phyloP scores from a whole-genome alignment of 306 rosid genomes.

The Cicer bijugum region DNA sequence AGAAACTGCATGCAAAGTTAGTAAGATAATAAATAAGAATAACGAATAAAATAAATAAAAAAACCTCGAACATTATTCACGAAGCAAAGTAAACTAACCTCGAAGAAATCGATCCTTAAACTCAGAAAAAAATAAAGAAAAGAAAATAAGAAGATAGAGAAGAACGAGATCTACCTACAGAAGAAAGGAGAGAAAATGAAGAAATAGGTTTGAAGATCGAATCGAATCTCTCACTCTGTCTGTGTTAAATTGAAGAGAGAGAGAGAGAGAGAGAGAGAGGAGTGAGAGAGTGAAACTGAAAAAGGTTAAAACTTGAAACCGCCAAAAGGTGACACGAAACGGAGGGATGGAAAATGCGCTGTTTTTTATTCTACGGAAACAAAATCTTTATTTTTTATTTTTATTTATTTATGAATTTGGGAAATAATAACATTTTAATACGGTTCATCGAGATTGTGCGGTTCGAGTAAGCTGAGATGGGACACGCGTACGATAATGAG shows the following conservation, averaged over 20 bases:
- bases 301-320: constrained; percentile 62
- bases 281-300: constrained; percentile 56
- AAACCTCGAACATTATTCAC: constrained; percentile 42
- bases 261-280: constrained; percentile 12
- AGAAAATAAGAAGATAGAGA: not conserved
- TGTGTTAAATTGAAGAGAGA: constrained; percentile 34
- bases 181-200: constrained; percentile 34
- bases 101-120: constrained; percentile 49
- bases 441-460: constrained; percentile 34
- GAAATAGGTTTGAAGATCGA: constrained; percentile 48
- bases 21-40: not conserved
- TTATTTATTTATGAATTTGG: not conserved
- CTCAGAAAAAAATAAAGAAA: not conserved
- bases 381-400: constrained; percentile 11
- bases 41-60: constrained; percentile 2
- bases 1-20: constrained; percentile 27
- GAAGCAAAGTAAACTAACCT: constrained; percentile 42
- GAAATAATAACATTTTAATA: too few relatives aligned
- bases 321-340: constrained; percentile 68
- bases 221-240: constrained; percentile 39
- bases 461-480: constrained; percentile 47
- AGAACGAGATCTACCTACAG: constrained; percentile 42
- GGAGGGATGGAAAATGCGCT: constrained; percentile 34
- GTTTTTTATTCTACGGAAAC: constrained; percentile 58
- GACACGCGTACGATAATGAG: constrained; percentile 54